phyloP scores from a whole-genome alignment of 2,329 filamentous ascomycete species.

The Herpotrichia juniperi region DNA sequence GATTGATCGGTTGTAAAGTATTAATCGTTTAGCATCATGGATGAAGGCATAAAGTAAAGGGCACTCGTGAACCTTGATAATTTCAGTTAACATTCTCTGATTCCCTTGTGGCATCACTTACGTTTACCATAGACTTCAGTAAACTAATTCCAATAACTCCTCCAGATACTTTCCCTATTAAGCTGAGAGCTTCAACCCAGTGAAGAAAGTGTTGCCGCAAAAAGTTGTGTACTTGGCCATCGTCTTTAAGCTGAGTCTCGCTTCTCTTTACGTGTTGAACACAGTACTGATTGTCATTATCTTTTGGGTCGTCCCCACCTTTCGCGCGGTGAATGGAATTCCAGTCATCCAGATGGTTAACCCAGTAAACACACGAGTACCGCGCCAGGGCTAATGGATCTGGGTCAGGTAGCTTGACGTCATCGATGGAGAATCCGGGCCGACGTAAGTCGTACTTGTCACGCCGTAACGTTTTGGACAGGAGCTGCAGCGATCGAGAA shows the following conservation, averaged over 20 bases:
- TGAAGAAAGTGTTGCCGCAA: constrained; percentile 48
- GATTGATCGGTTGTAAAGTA: constrained; percentile 22
- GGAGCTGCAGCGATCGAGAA: constrained; percentile 34
- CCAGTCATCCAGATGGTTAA: constrained; percentile 32
- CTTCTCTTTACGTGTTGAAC: constrained; percentile 21
- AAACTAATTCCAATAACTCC: constrained; percentile 23
- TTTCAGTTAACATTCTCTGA: too few species aligned
- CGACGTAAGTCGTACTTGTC: constrained; percentile 26
- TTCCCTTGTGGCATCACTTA: too few species aligned
- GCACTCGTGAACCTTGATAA: constrained; percentile 12
- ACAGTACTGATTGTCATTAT: constrained; percentile 51
- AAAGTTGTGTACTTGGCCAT: constrained; percentile 40
- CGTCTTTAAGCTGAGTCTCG: constrained; percentile 21
- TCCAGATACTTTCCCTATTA: constrained; percentile 29
- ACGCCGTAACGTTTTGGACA: constrained; percentile 20
- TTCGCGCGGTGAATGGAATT: neutral
- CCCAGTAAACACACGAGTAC: constrained; percentile 40
- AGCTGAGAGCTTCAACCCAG: constrained; percentile 53
- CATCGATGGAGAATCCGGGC: constrained; percentile 19
- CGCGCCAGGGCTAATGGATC: constrained; percentile 27
- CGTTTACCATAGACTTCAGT: constrained; percentile 12
- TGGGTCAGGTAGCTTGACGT: constrained; percentile 24
- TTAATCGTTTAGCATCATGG: constrained; percentile 40
- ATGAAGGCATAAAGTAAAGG: constrained; percentile 25
- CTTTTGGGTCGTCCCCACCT: constrained; percentile 1